These are phyloP conservation scores for Pascua sp. DNA, from an alignment of 1,284 basidiomycete genomes.

Conservation along the genomic window DNA sequence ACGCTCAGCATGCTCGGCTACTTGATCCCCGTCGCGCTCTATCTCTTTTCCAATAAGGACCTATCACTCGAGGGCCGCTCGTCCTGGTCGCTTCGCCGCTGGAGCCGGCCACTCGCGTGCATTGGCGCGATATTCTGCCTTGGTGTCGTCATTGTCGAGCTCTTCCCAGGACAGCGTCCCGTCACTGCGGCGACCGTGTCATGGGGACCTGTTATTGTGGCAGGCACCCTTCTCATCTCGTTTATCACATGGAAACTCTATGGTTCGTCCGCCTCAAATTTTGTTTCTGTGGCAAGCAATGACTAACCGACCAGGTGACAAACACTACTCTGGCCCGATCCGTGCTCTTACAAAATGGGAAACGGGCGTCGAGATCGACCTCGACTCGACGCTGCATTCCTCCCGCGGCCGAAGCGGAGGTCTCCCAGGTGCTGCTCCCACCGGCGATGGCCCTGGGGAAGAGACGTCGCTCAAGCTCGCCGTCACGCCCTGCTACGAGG, in stretches of 20 bases:
- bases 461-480: constrained; percentile 10
- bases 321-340: constrained; percentile 48
- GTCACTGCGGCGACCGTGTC: constrained; percentile 36
- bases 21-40: constrained; percentile 35
- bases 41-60: constrained; percentile 40
- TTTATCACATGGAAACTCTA: constrained; percentile 27
- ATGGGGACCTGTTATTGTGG: constrained; percentile 43
- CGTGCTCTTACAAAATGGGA: constrained; percentile 49
- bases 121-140: constrained; percentile 32
- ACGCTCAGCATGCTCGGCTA: constrained; percentile 43
- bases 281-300: no score
- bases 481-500: constrained; percentile 5
- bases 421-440: neutral
- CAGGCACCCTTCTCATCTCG: constrained; percentile 34
- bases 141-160: constrained; percentile 33
- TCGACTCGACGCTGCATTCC: constrained; percentile 22
- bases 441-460: neutral
- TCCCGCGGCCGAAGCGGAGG: neutral
- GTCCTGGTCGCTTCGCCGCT: constrained; percentile 40
- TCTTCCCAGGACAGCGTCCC: constrained; percentile 34
- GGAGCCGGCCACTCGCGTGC: constrained; percentile 37
- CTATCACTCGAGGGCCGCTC: constrained; percentile 43
- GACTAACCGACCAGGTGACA: neutral
- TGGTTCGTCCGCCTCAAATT: neutral
- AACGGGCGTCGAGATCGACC: constrained; percentile 47